Base-by-base conservation (phyloP, 179 eudicot species). In the Dionaea muscipula region DNA sequence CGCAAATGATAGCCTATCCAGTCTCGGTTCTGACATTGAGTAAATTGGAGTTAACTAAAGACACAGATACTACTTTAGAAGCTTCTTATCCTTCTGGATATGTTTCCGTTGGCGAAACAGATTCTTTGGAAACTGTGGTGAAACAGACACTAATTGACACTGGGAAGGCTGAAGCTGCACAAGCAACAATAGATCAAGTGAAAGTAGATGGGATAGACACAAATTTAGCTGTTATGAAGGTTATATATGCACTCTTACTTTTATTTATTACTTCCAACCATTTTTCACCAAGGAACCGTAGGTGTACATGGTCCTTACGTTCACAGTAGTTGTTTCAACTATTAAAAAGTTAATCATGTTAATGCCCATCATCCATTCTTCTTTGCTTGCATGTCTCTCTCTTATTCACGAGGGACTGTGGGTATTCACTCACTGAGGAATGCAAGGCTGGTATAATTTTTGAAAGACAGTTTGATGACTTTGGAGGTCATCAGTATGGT, bases 161-260 rank as follows among this genome's bases (percentile, higher is more conserved):
- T 7, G 85, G 85, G 56, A 83, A 71, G 72, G 86, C 86, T 65
- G 88, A 77, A 74, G 91, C 86, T 63, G 96, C 94, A 53, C 83
- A 77, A 66, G 81, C 78, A 59, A 82, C 93, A 51, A 84, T 85
- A 40, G 81, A 85, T 64, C 86, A 85, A 72, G 88, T 85, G 55
- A 88, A 82, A 85, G 88, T 85, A 48, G 96, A 88, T 51, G 96
- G 95, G 27, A 85, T 88, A 44, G 94, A 84, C 67, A 77, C 84
- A 43, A 87, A 87, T 73, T 68, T 87, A 64, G 94, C 86, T 12
- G 81, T 87, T 53, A 78, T 87, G 84, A 84, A 78, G 94, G 95
- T 86, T 55, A 24, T 17, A 19, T 18, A 41, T 19, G 16, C 17
- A 23, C 52, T 27, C 21, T 44, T 36, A 1, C 43, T 38, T 38